Evolutionary conservation across 2,329 filamentous ascomycete genomes (phyloP).

Genomic region (Neopestalotiopsis clavispora): DNA sequence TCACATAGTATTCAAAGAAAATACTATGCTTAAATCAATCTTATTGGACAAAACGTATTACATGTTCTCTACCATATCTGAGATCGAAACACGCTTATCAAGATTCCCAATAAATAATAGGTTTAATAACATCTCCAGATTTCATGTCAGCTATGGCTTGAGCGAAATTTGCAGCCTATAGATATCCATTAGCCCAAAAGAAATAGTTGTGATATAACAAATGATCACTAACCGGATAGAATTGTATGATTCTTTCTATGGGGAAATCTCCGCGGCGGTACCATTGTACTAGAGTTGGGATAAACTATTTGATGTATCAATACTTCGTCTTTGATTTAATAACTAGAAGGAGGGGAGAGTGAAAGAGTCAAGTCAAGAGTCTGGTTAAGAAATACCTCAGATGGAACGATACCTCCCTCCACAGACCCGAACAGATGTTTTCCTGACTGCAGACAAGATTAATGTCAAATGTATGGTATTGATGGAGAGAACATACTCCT

Average conservation of each 20-base stretch:
- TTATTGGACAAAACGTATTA: too few relatives aligned
- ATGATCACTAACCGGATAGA: too few relatives aligned
- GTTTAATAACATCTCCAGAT: neutral
- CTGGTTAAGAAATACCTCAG: neutral
- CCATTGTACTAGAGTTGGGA: neutral
- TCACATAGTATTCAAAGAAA: too few relatives aligned
- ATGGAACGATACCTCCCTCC: slow-evolving; percentile 1
- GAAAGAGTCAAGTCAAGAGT: too few relatives aligned
- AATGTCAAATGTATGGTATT: neutral
- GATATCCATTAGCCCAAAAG: neutral
- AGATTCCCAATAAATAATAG: neutral
- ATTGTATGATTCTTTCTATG: neutral
- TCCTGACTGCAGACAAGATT: neutral
- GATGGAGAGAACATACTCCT: neutral
- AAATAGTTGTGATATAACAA: too few relatives aligned
- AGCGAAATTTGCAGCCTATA: neutral
- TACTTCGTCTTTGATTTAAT: neutral
- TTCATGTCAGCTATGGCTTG: neutral
- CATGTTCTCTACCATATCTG: slow-evolving; percentile 23
- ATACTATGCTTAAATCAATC: too few relatives aligned
- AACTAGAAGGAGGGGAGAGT: too few relatives aligned
- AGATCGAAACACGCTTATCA: slow-evolving; percentile 21
- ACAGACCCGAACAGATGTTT: neutral
- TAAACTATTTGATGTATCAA: neutral
- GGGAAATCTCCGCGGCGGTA: neutral